Evolutionary conservation across 805 yeast species (phyloP), one percentile per base, ranked within the genome.

Genomic region (Schwanniomyces occidentalis): DNA sequence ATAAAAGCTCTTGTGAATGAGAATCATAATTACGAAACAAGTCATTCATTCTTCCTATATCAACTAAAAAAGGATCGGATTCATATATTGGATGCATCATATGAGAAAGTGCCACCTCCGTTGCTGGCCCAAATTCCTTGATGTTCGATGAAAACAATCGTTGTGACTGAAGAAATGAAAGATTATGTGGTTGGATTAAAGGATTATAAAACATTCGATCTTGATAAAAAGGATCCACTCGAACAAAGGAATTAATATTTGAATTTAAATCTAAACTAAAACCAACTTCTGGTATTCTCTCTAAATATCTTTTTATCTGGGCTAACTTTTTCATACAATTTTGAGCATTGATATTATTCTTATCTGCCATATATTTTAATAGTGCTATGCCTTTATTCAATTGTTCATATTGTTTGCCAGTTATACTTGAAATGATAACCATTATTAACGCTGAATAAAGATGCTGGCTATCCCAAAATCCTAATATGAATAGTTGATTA

Each of bases 391-490:
- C 66, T 30, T 45, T 50, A 32, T 46, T 35, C 7, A 56, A 25
- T n/a, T 49, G 52, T 18, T 35, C 29, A 30, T 44, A 49, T 16
- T 37, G 34, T 6, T 37, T 42, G 6, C 54, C 51, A 16, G 43
- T 44, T n/a, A 56, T 38, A 14, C 52, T 42, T 0, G 61, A 52
- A 40, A 63, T 48, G 8, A 63, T 44, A 22, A 63, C 35, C 15
- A 58, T 38, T 14, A 63, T 41, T 16, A 63, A 38, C 1, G 71
- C 62, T 4, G 58, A 48, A 36, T 54, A 66, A 24, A 65, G 42
- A 45, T 66, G 65, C 40, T 62, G 68, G 29, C 62, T 46, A 37
- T 67, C 73, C 67, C 69, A 65, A 36, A 56, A 64, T 2, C 71
- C 73, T 12, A 59, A 43, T 14, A 51, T 43, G 35, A 65, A 65